Conservation (phyloP, 2,329 filamentous ascomycete species). For the Exophiala spinifera region DNA sequence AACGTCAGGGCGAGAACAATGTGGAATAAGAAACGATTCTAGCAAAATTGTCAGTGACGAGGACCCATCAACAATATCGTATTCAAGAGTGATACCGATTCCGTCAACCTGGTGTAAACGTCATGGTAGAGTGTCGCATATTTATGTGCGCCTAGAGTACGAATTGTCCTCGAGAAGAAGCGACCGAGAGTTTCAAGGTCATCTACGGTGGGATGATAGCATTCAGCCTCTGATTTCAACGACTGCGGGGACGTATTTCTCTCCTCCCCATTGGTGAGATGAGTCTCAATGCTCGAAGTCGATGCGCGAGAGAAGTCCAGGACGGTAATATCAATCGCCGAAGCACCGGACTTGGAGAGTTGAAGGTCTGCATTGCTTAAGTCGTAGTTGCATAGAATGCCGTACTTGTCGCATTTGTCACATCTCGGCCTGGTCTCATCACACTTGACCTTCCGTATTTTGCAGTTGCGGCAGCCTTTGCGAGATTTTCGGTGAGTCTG, state of each 20-base stretch:
- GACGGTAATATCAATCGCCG: conserved; percentile 19
- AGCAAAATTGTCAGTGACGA: conserved; percentile 1
- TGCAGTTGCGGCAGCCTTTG: conserved; percentile 52
- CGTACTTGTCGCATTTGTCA: conserved; percentile 43
- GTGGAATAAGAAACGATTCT: conserved; percentile 54
- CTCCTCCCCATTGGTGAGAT: neutral
- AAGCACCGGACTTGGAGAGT: conserved; percentile 27
- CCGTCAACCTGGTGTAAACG: neutral
- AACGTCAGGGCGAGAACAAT: conserved; percentile 52
- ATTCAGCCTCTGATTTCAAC: conserved; percentile 3
- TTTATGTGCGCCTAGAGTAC: neutral
- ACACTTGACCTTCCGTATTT: conserved; percentile 52
- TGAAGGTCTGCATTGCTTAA: conserved; percentile 38
- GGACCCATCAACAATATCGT: neutral
- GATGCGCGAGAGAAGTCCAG: conserved; percentile 3
- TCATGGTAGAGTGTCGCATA: neutral
- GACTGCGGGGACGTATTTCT: neutral
- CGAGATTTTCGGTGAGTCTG: conserved; percentile 39
- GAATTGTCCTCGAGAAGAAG: neutral
- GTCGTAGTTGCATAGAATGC: conserved; percentile 46
- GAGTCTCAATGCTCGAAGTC: conserved; percentile 13
- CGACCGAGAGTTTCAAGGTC: neutral
- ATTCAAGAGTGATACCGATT: neutral
- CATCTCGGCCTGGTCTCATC: conserved; percentile 48
- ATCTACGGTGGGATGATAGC: neutral